Conservation (phyloP, 2,329 filamentous ascomycete genomes). For the Cercospora sesami region DNA sequence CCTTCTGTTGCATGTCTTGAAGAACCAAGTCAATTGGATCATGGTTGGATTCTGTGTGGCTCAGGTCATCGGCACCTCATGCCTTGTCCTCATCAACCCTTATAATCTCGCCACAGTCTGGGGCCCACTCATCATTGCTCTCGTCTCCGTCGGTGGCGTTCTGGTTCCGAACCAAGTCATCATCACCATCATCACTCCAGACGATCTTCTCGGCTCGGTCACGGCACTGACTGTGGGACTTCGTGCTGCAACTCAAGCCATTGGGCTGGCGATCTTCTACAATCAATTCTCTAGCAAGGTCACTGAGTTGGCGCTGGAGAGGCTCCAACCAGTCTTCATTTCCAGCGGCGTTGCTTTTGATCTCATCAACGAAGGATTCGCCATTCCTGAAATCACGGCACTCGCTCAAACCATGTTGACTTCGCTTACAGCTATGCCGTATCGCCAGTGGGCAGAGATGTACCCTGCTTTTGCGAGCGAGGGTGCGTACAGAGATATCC, state of each 20-base stretch:
- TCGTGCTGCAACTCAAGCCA: constrained; percentile 1
- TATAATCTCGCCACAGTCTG: constrained; percentile 1
- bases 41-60: background rate
- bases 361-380: background rate
- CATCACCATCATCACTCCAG: constrained; percentile 13
- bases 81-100: constrained; percentile 5
- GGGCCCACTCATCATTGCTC: constrained; percentile 3
- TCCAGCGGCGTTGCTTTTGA: constrained; percentile 2
- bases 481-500: background rate
- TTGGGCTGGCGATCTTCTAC: constrained; percentile 8
- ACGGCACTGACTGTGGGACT: constrained; percentile 9
- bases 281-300: constrained; percentile 10
- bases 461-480: background rate
- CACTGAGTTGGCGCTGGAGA: background rate
- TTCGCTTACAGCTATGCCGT: constrained; percentile 13
- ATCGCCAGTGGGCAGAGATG: background rate
- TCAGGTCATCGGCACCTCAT: background rate
- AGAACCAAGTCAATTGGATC: constrained; percentile 3
- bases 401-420: constrained; percentile 6
- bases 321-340: background rate
- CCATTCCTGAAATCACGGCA: constrained; percentile 1
- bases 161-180: constrained; percentile 11
- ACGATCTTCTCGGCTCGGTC: constrained; percentile 11
- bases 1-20: background rate
- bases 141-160: constrained; percentile 7